Base-by-base conservation (phyloP, 768 basidiomycete species). In the Hypsizygus marmoreus region DNA sequence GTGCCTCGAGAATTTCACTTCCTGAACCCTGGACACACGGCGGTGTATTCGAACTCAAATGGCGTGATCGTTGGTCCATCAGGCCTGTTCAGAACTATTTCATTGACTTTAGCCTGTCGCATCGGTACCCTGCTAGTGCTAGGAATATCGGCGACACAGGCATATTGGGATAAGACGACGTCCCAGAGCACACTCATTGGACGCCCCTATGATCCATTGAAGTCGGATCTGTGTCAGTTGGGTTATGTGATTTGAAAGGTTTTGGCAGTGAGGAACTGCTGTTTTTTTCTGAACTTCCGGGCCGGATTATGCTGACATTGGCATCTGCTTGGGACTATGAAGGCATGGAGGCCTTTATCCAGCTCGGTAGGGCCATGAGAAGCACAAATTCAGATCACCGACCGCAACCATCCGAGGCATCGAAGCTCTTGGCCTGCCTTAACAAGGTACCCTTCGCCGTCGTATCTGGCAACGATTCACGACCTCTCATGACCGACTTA, bases 131-230 rank as follows among this genome's bases (percentile, higher is more conserved):
- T 9, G 24, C 29, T 6, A 37, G 40, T 26, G 10, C 13, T 28
- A 14, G 39, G 36, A 33, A 30, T 31, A 22, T 23, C 14, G 28
- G 17, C 13, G 53, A 40, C 31, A 7, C 43, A 6, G 53, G 58
- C 4, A 12, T 47, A 2, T 23, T 34, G 33, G 58, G 62, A 4
- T 60, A 63, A 40, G 59, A 57, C 19, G 28, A 34, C 13, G 58
- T 58, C 12, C 63, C 67, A 1, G 63, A 66, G 40, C 45, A 61
- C n/a, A n/a, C 11, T 56, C 55, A 7, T 14, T 40, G 1, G 41
- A 43, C 12, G 37, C 53, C 2, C 59, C 1, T 65, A 62, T 29
- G 55, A 68, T 46, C 61, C 65, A 1, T 69, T 65, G 47, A 57
- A 56, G 10, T 40, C 62, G 2, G 67, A 67, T 49, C 39, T 67